Percentiles rank a stretch among this genome's conserved stretches.
phyloP scores from a whole-genome alignment of 495 filamentous ascomycete genomes.

The Aspergillus wentii region DNA sequence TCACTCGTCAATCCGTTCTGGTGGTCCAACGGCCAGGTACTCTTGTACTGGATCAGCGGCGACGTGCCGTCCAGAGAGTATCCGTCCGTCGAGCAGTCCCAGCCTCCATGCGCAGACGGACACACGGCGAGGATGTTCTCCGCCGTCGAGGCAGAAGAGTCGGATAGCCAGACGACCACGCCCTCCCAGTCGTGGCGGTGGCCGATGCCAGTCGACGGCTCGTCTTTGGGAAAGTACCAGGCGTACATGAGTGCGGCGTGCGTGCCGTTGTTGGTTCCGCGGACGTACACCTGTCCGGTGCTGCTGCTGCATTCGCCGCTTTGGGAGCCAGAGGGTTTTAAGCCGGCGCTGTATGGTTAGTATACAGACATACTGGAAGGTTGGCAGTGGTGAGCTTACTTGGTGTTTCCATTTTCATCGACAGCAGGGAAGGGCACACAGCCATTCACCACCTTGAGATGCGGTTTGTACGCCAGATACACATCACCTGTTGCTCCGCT shows the following conservation, averaged over 20 bases:
- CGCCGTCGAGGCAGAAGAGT: slow-evolving; percentile 24
- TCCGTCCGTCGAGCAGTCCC: slow-evolving; percentile 39
- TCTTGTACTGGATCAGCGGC: slow-evolving; percentile 44
- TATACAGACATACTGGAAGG: background rate
- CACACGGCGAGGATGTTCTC: slow-evolving; percentile 46
- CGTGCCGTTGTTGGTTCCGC: slow-evolving; percentile 21
- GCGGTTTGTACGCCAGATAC: slow-evolving; percentile 46
- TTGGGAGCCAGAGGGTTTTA: slow-evolving; percentile 28
- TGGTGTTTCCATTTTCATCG: slow-evolving; percentile 42
- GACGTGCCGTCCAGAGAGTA: slow-evolving; percentile 32
- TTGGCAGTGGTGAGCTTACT: slow-evolving; percentile 20
- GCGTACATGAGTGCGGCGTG: slow-evolving; percentile 46
- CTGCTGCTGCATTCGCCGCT: slow-evolving; percentile 37
- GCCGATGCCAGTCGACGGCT: slow-evolving; percentile 34
- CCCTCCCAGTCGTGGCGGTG: slow-evolving; percentile 52
- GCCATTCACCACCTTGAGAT: slow-evolving; percentile 44
- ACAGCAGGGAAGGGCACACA: slow-evolving; percentile 54
- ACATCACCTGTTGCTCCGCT: slow-evolving; percentile 32
- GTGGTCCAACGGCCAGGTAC: slow-evolving; percentile 47
- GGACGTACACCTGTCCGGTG: slow-evolving; percentile 49
- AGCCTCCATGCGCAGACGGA: slow-evolving; percentile 47
- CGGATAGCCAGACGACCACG: slow-evolving; percentile 42
- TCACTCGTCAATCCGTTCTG: slow-evolving; percentile 35
- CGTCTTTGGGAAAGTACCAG: slow-evolving; percentile 50
- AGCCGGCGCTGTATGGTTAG: slow-evolving; percentile 26